Evolutionary conservation across 495 filamentous ascomycete genomes (phyloP).

Genomic region (Neurospora sp.): DNA sequence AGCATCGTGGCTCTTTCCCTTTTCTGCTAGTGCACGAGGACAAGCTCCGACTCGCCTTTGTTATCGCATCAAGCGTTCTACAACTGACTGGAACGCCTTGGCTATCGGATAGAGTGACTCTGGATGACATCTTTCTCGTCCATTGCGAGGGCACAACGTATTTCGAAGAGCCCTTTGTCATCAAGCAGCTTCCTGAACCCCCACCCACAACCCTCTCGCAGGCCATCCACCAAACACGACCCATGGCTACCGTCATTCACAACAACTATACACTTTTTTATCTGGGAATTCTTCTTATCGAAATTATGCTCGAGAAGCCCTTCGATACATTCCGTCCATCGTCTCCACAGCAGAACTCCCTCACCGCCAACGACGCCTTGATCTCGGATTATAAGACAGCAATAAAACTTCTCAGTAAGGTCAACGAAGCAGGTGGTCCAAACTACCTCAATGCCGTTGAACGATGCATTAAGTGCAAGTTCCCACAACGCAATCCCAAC

Average conservation of each 20-base stretch:
- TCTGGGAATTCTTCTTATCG: too few relatives aligned
- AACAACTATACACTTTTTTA: too few relatives aligned
- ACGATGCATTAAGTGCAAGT: constrained; percentile 2
- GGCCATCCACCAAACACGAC: too few relatives aligned
- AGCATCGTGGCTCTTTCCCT: too few relatives aligned
- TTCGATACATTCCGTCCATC: constrained; percentile 6
- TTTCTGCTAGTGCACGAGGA: constrained; percentile 2
- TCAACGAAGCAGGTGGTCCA: background rate
- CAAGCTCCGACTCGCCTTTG: background rate
- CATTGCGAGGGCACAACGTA: background rate
- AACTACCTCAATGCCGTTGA: constrained; percentile 10
- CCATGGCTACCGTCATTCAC: too few relatives aligned
- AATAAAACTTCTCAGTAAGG: background rate
- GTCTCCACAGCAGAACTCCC: too few relatives aligned
- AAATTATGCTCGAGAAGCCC: constrained; percentile 5
- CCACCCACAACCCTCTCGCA: background rate
- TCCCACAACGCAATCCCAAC: too few relatives aligned
- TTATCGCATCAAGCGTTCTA: background rate
- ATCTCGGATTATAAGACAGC: constrained; percentile 1
- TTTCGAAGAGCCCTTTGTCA: background rate
- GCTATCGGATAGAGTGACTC: background rate
- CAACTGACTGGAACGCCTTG: background rate
- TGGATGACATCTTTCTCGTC: background rate
- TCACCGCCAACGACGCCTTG: too few relatives aligned
- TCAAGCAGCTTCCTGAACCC: background rate